phyloP scores from a whole-genome alignment of 495 filamentous ascomycete species.

The Hapsidospora chrysogenum region DNA sequence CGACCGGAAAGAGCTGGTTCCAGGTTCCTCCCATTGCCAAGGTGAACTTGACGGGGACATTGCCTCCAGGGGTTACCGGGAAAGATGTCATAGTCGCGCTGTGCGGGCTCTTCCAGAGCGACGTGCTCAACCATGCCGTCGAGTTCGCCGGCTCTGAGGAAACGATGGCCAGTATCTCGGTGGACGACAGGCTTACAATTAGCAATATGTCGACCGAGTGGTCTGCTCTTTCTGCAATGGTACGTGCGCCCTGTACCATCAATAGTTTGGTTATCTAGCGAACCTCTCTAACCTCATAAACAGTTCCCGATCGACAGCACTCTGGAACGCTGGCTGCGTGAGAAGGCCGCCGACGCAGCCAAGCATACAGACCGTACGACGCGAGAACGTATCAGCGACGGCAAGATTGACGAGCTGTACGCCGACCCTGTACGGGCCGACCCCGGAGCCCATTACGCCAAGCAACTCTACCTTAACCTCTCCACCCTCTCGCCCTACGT shows the following conservation, averaged over 20 bases:
- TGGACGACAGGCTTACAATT: constrained; percentile 72
- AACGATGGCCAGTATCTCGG: constrained; percentile 54
- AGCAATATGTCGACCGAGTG: constrained; percentile 95
- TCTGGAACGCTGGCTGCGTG: constrained; percentile 58
- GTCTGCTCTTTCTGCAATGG: constrained; percentile 55
- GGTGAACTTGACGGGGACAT: constrained; percentile 56
- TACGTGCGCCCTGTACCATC: background rate
- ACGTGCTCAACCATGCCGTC: constrained; percentile 84
- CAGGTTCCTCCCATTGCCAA: constrained; percentile 73
- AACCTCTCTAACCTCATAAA: constrained; percentile 14
- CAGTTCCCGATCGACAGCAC: constrained; percentile 64
- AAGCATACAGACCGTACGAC: constrained; percentile 13
- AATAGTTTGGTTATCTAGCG: constrained; percentile 4
- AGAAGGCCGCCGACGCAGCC: constrained; percentile 55
- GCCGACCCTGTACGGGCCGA: constrained; percentile 52
- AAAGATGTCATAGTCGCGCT: constrained; percentile 92
- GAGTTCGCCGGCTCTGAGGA: constrained; percentile 73
- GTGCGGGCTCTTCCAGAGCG: constrained; percentile 73
- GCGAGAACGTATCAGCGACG: constrained; percentile 44
- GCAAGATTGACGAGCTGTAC: constrained; percentile 54
- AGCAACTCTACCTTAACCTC: constrained; percentile 59
- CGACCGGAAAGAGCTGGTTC: constrained; percentile 67
- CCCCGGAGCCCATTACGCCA: constrained; percentile 65
- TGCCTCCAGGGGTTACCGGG: constrained; percentile 73
- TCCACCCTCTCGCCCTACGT: constrained; percentile 77